Evolutionary conservation across 805 yeast genomes (phyloP).

Genomic region (Sugiyamaella boreocaroliniensis): DNA sequence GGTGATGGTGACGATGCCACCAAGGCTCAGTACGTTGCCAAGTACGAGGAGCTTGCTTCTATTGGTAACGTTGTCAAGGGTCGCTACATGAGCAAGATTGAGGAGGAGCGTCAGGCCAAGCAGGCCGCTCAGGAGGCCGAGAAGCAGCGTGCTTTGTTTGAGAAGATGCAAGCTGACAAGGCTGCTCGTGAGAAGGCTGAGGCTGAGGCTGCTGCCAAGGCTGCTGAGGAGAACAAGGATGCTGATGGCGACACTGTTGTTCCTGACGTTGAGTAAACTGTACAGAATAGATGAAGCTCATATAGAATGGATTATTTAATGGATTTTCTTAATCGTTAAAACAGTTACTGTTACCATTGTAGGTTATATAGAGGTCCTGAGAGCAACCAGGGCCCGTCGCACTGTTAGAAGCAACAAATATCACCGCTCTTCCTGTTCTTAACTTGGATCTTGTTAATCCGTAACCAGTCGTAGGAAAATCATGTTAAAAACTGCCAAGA

Average conservation of each 20-base stretch:
- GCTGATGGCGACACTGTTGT: slow-evolving; percentile 12
- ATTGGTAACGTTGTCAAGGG: slow-evolving; percentile 93
- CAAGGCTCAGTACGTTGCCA: slow-evolving; percentile 95
- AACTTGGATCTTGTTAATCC: too few relatives aligned
- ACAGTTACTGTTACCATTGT: background rate
- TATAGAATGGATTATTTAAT: background rate
- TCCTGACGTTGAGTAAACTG: slow-evolving; percentile 9
- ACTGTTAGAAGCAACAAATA: background rate
- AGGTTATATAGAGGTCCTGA: background rate
- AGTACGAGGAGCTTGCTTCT: slow-evolving; percentile 93
- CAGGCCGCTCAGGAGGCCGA: slow-evolving; percentile 84
- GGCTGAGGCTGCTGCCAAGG: slow-evolving; percentile 25
- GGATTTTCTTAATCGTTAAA: background rate
- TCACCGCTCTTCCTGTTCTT: background rate
- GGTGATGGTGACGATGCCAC: slow-evolving; percentile 95
- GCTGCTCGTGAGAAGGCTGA: slow-evolving; percentile 42
- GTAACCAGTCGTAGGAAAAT: background rate
- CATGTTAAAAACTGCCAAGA: background rate
- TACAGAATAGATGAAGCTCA: background rate
- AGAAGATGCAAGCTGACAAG: slow-evolving; percentile 74
- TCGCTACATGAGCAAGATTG: slow-evolving; percentile 88
- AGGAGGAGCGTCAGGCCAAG: slow-evolving; percentile 86
- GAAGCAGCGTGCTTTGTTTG: slow-evolving; percentile 76
- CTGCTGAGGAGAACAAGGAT: slow-evolving; percentile 21
- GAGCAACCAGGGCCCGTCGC: too few relatives aligned